Evolutionary conservation across 805 yeast species (phyloP), one percentile per base, ranked within the genome.

Genomic region (Schwanniomyces occidentalis): DNA sequence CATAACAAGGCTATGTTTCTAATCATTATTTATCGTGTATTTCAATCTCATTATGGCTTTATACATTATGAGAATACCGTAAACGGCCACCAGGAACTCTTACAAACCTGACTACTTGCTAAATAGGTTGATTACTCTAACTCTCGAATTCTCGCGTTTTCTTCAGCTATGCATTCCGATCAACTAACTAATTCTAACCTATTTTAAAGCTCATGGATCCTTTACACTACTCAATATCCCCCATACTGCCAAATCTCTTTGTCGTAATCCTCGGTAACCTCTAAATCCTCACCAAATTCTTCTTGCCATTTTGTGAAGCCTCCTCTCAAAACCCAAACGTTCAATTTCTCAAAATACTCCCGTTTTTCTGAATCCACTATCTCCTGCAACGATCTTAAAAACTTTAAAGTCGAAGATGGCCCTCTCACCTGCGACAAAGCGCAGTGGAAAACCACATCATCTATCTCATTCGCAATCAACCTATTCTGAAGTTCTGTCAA

Each of bases 361-460:
- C 41, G 36, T 6, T 48, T 34, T 14, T 52, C 50, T 3, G 51
- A 48, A 15, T 51, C 59, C 2, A 48, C 48, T 10, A 59, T 33
- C 8, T 62, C 69, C 27, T 60, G 56, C 9, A 74, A 61, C 44
- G 69, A 67, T 37, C 82, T 58, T 43, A 71, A 51, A 48, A 84
- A 83, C 48, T 66, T 68, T 59, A 80, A 62, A 0, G 97, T 89
- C 3, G 96, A 76, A 3, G 85, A 68, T 0, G 98, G 98, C 0
- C 98, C 98, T 34, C 99, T 68, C 40, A 83, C 95, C 58, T 93
- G 98, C 3, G 95, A 82, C 19, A 85, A 69, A 18, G 90, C 89
- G 58, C 99, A 91, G 56, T 93, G 96, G 63, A 91, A 93, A 0
- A 93, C 83, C 0, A 88, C 76, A 35, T 75, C 78, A 27, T 69